Conservation (phyloP, 768 basidiomycete species). For the Kwoniella europaea region DNA sequence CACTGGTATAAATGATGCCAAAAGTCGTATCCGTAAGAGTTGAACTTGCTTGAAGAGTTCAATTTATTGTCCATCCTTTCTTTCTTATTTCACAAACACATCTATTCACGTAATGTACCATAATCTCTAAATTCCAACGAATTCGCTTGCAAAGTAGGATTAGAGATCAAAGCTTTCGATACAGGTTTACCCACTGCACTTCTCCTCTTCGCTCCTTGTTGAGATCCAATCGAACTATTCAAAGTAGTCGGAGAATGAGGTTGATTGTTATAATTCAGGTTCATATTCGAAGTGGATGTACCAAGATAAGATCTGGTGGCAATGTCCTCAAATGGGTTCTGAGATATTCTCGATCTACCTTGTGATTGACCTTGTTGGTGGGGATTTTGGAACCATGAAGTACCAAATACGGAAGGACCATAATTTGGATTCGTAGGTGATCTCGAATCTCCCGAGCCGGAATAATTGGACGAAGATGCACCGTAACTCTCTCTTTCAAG, state of each 20-base stretch:
- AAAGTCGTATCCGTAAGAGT: not conserved
- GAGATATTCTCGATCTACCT: slow-evolving; percentile 31
- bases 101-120: slow-evolving; percentile 16
- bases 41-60: not conserved
- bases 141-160: slow-evolving; percentile 53
- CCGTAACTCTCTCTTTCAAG: slow-evolving; percentile 27
- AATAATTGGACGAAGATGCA: slow-evolving; percentile 15
- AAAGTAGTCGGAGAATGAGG: slow-evolving; percentile 14
- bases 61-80: slow-evolving; percentile 9
- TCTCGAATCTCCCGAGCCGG: slow-evolving; percentile 32
- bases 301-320: slow-evolving; percentile 50
- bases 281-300: slow-evolving; percentile 19
- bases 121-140: slow-evolving; percentile 56
- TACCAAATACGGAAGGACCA: slow-evolving; percentile 41
- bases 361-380: slow-evolving; percentile 19
- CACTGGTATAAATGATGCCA: not conserved
- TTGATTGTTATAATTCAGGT: slow-evolving; percentile 6
- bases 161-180: slow-evolving; percentile 54
- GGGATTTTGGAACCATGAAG: slow-evolving; percentile 45
- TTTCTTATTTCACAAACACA: slow-evolving; percentile 3
- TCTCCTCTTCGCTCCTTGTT: slow-evolving; percentile 25
- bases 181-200: slow-evolving; percentile 40
- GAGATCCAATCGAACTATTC: not conserved
- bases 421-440: slow-evolving; percentile 27
- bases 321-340: slow-evolving; percentile 57